phyloP scores from a whole-genome alignment of 2,329 filamentous ascomycete species.

The Drechmeria coniospora region DNA sequence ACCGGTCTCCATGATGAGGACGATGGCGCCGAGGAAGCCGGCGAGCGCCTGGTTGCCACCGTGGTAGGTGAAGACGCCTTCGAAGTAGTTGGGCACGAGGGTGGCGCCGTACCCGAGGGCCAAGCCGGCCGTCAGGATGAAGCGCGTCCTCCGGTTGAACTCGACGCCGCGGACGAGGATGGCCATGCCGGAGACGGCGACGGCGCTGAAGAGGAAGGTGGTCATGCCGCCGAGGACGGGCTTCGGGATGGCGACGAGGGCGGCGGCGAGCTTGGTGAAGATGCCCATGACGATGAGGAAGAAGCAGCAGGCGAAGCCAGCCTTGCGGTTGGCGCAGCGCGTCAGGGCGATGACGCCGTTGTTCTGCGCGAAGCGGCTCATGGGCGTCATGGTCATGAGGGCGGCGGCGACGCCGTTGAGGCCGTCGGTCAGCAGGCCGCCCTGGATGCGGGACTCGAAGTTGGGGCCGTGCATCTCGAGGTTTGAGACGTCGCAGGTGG shows the following conservation, averaged over 20 bases:
- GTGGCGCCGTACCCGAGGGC: conserved; percentile 59
- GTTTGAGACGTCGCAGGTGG: conserved; percentile 65
- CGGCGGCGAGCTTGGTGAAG: conserved; percentile 70
- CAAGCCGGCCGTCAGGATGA: conserved; percentile 63
- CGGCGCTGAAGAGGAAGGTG: conserved; percentile 65
- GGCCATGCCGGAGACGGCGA: conserved; percentile 61
- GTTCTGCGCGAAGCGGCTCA: conserved; percentile 71
- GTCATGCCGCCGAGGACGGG: conserved; percentile 57
- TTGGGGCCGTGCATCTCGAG: conserved; percentile 56
- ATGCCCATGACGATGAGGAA: conserved; percentile 71
- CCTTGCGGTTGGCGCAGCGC: conserved; percentile 64
- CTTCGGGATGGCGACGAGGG: conserved; percentile 59
- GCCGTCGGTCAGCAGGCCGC: conserved; percentile 64
- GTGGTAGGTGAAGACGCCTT: conserved; percentile 54
- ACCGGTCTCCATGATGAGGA: conserved; percentile 58
- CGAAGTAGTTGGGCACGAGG: conserved; percentile 51
- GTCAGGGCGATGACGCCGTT: conserved; percentile 75
- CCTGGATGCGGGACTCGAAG: conserved; percentile 66
- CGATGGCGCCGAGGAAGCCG: conserved; percentile 63
- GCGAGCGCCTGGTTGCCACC: conserved; percentile 51
- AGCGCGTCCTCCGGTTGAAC: conserved; percentile 67
- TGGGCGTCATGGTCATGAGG: conserved; percentile 65
- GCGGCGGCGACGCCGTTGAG: conserved; percentile 60
- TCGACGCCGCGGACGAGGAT: conserved; percentile 55
- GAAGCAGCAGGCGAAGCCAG: conserved; percentile 62